Percentiles rank a stretch among this genome's conserved stretches.
phyloP scores from a whole-genome alignment of 371 early-diverging fungal species.

The Mortierella sp. region DNA sequence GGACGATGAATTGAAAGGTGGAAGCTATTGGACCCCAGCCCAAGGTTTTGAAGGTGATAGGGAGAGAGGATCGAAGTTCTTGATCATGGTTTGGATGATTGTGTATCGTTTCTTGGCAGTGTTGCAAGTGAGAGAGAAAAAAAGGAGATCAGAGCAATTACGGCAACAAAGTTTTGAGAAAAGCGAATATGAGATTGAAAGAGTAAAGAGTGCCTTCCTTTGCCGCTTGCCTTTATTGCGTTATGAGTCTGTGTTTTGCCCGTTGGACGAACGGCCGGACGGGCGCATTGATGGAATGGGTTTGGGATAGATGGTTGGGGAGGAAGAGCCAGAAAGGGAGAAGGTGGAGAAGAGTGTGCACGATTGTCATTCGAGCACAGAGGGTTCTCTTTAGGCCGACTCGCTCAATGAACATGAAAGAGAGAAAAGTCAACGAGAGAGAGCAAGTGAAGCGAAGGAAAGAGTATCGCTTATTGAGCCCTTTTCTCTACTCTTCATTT shows the following conservation, averaged over 20 bases:
- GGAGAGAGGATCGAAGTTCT: neutral
- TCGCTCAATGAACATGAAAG: neutral
- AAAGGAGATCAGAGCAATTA: neutral
- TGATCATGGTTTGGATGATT: conserved; percentile 11
- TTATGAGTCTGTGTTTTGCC: neutral
- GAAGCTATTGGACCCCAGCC: neutral
- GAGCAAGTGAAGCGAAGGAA: neutral
- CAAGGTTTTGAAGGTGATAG: neutral
- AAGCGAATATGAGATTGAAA: too few relatives aligned
- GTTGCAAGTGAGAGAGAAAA: neutral
- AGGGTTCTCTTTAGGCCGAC: neutral
- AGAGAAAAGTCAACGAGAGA: neutral
- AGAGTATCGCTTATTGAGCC: neutral
- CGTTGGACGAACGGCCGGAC: neutral
- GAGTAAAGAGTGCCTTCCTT: too few relatives aligned
- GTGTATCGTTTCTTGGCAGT: neutral
- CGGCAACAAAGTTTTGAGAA: neutral
- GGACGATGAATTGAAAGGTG: too few relatives aligned
- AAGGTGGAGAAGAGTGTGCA: neutral
- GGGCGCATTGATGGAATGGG: neutral
- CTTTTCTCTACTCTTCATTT: neutral
- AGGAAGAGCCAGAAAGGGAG: neutral
- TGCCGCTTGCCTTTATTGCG: neutral
- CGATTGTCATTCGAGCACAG: too few relatives aligned
- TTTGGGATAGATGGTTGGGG: neutral